These are phyloP conservation scores for Psophocarpus tetragonolobus DNA, from an alignment of 306 rosid species.

Conservation along the genomic window DNA sequence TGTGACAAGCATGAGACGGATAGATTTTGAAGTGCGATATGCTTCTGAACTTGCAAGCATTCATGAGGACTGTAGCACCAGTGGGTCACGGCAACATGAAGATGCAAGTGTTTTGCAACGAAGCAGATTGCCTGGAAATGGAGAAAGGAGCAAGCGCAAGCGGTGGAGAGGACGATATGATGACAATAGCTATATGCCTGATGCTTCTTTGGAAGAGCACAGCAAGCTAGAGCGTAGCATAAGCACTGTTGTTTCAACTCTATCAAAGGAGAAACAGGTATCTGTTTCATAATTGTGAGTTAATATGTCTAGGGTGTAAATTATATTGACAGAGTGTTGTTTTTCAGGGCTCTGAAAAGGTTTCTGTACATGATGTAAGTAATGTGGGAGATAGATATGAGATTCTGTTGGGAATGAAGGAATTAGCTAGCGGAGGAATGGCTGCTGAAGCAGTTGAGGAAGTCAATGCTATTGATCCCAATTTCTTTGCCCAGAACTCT, in stretches of 20 bases:
- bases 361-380: conserved; percentile 44
- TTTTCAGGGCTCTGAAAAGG: conserved; percentile 68
- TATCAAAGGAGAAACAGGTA: conserved; percentile 78
- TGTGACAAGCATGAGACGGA: conserved; percentile 61
- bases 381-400: conserved; percentile 72
- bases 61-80: conserved; percentile 94
- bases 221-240: conserved; percentile 60
- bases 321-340: conserved; percentile 33
- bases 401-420: conserved; percentile 86
- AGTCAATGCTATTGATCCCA: conserved; percentile 71
- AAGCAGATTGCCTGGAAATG: conserved; percentile 58
- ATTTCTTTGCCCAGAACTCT: conserved; percentile 75
- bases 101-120: conserved; percentile 57
- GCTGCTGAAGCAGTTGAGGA: conserved; percentile 91
- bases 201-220: conserved; percentile 51
- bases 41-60: conserved; percentile 56
- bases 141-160: conserved; percentile 90
- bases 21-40: conserved; percentile 73
- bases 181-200: conserved; percentile 50
- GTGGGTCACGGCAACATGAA: conserved; percentile 69
- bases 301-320: conserved; percentile 16
- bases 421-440: conserved; percentile 85
- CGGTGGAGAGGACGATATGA: conserved; percentile 94
- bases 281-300: conserved; percentile 19
- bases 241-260: conserved; percentile 38